These are phyloP conservation scores for Phytophthora pini DNA, from an alignment of 352 stramenopile genomes.

Conservation along the genomic window DNA sequence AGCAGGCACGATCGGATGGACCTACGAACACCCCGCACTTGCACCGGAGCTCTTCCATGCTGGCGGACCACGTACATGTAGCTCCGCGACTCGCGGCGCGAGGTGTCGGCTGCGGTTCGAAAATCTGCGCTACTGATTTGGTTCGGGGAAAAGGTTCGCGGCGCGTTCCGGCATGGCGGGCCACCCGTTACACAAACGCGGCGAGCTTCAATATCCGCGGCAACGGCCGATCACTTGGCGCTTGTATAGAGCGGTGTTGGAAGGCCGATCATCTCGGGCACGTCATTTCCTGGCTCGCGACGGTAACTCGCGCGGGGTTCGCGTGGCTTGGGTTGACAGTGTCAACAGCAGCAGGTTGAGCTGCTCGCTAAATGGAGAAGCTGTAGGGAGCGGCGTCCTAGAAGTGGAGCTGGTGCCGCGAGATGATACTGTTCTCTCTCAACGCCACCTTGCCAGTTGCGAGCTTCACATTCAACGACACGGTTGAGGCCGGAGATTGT, in stretches of 20 bases:
- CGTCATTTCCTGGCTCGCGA: slow-evolving; percentile 17
- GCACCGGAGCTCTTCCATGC: not conserved
- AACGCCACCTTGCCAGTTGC: slow-evolving; percentile 1
- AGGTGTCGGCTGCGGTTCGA: not conserved
- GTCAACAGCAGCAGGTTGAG: not conserved
- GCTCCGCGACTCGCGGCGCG: too few species aligned
- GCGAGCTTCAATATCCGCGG: slow-evolving; percentile 11
- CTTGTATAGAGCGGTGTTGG: slow-evolving; percentile 3
- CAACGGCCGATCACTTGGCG: slow-evolving; percentile 4
- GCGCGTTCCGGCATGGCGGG: slow-evolving; percentile 11
- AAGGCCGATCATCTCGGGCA: slow-evolving; percentile 9
- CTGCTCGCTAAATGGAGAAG: not conserved
- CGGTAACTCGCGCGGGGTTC: not conserved
- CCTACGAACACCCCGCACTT: not conserved
- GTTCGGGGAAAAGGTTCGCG: slow-evolving; percentile 12
- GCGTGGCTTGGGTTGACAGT: slow-evolving; percentile 3
- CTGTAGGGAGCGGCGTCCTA: not conserved
- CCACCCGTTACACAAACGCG: slow-evolving; percentile 15
- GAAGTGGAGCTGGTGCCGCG: not conserved
- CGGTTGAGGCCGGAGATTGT: slow-evolving; percentile 5
- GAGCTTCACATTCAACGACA: slow-evolving; percentile 4
- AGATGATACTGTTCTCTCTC: not conserved
- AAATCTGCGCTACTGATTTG: slow-evolving; percentile 13
- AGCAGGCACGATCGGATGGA: not conserved
- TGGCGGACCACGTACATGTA: too few species aligned